Conservation (phyloP, 441 rosid species). For the Populus hybrid region DNA sequence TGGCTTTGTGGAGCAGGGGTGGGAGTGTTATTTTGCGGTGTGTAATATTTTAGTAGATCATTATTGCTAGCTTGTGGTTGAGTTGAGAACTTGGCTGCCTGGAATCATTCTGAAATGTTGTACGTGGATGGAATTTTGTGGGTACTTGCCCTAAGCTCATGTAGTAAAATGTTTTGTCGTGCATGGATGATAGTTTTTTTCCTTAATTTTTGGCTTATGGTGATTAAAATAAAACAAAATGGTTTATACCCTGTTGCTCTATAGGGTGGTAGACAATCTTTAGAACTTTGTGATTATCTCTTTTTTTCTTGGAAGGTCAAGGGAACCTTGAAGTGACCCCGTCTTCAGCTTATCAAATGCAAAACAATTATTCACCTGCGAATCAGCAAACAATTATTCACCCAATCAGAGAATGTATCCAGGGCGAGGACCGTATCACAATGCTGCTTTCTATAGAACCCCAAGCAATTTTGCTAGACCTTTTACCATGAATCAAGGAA, state of each 20-base stretch:
- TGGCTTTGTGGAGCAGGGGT: not conserved
- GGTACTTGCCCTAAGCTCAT: too few relatives aligned
- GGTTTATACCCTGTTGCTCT: not conserved
- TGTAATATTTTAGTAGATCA: not conserved
- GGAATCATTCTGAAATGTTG: not conserved
- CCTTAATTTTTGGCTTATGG: not conserved
- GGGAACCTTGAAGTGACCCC: slow-evolving; percentile 25
- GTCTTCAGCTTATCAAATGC: slow-evolving; percentile 37
- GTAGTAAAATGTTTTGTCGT: not conserved
- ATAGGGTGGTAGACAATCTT: not conserved
- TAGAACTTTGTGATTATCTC: not conserved
- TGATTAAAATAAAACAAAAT: not conserved
- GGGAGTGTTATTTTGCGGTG: not conserved
- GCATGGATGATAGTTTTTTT: not conserved
- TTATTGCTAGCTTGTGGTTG: not conserved
- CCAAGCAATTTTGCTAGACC: slow-evolving; percentile 31
- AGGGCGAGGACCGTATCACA: slow-evolving; percentile 33
- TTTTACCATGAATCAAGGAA: slow-evolving; percentile 40
- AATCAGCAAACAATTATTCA: slow-evolving; percentile 30
- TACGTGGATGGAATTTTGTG: not conserved
- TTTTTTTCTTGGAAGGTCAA: slow-evolving; percentile 33
- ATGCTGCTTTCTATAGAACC: slow-evolving; percentile 23
- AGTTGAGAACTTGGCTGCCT: not conserved
- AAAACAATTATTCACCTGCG: slow-evolving; percentile 24
- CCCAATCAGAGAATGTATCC: slow-evolving; percentile 36